Conservation (phyloP, 2,329 filamentous ascomycete genomes). For the Alternaria arbusti region DNA sequence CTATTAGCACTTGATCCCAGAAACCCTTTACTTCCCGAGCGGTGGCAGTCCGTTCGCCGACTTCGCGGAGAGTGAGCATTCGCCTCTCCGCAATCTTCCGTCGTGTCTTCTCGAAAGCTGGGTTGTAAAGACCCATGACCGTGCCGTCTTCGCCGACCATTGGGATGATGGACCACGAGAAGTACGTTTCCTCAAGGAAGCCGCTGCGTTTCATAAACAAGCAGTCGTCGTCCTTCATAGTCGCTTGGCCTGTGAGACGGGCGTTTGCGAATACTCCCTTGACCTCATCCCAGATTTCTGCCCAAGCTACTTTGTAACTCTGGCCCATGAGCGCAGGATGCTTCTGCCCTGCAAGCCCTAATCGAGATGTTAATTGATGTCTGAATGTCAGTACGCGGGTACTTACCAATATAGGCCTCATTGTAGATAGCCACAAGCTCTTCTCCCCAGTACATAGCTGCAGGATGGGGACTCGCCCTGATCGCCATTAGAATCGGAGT, state of each 20-base stretch:
- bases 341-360: constrained; percentile 73
- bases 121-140: constrained; percentile 79
- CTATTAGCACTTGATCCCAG: constrained; percentile 73
- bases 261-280: constrained; percentile 72
- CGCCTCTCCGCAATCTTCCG: constrained; percentile 78
- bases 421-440: constrained; percentile 75
- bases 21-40: constrained; percentile 77
- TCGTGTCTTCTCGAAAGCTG: constrained; percentile 80
- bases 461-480: constrained; percentile 57
- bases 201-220: constrained; percentile 74
- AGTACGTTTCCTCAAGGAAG: constrained; percentile 79
- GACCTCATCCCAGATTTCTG: constrained; percentile 76
- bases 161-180: constrained; percentile 82
- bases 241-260: constrained; percentile 73
- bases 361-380: background rate
- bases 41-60: constrained; percentile 75
- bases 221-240: constrained; percentile 83
- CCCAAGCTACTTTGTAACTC: constrained; percentile 71
- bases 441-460: constrained; percentile 80
- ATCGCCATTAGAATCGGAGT: constrained; percentile 3
- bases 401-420: constrained; percentile 64
- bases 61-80: constrained; percentile 79
- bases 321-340: constrained; percentile 79
- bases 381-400: background rate
- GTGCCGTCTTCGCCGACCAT: constrained; percentile 76